Percentiles rank a stretch among this genome's conserved stretches.
Conservation (phyloP, 2,329 filamentous ascomycete genomes). For the Aspergillus nomiae region DNA sequence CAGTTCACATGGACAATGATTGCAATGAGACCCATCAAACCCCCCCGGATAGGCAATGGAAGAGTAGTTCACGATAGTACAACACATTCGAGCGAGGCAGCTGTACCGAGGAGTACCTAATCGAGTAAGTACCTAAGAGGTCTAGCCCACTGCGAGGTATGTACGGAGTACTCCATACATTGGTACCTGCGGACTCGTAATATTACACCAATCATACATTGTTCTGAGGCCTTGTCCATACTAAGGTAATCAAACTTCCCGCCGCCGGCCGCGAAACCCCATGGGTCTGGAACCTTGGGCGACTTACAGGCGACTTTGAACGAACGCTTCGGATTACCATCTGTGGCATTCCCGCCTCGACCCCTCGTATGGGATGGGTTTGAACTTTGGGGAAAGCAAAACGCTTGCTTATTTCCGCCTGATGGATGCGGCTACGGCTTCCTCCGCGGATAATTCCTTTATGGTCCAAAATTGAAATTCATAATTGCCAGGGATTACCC, state of each 20-base stretch:
- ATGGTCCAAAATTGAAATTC: background rate
- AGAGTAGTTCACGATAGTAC: slow-evolving; percentile 1
- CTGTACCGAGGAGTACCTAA: slow-evolving; percentile 3
- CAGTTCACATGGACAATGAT: slow-evolving; percentile 36
- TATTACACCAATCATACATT: background rate
- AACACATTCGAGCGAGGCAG: background rate
- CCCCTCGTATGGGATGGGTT: background rate
- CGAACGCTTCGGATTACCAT: slow-evolving; percentile 33
- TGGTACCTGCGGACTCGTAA: slow-evolving; percentile 2
- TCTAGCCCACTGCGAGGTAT: background rate
- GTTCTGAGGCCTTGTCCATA: background rate
- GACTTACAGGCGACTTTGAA: slow-evolving; percentile 2
- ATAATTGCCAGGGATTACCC: background rate
- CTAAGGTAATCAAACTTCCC: background rate
- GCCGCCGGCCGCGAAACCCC: background rate
- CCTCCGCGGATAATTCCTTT: background rate
- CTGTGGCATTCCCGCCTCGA: slow-evolving; percentile 30
- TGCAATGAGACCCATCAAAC: slow-evolving; percentile 15
- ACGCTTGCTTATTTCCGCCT: background rate
- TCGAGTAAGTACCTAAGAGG: background rate
- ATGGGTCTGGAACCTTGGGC: slow-evolving; percentile 22
- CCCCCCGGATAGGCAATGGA: slow-evolving; percentile 10
- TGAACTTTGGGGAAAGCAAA: background rate
- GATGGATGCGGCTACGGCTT: background rate
- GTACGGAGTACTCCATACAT: background rate